Base-by-base conservation (phyloP, 2,329 filamentous ascomycete species). In the Colletotrichum sp. region DNA sequence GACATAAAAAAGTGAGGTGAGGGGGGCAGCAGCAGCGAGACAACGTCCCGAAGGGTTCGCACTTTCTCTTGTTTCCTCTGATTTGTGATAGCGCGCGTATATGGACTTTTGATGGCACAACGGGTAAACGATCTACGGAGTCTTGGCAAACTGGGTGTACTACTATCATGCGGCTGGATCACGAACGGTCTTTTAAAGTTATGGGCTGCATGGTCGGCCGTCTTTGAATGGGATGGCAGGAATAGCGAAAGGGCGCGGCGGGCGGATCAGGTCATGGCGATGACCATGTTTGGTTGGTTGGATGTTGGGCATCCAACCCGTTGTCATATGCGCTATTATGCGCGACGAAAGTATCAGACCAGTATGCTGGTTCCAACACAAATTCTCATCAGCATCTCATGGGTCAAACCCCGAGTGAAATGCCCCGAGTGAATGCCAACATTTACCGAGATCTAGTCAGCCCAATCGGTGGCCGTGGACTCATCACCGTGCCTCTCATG, bases 111-210 rank as follows among this genome's bases (percentile, higher is more conserved):
- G 44, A 52, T 68, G 44, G 10, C 24, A 68, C 32, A 69, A 30
- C 39, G 63, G 59, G 30, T 24, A 69, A 64, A 59, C 64, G 71
- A 68, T 34, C 13, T 13, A 32, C n/a, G 71, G 55, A 68, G 28
- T 73, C 44, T 34, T 65, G 69, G 60, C 60, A 59, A 63, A 63
- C 55, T 73, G 71, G 70, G 79, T 82, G 80, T 74, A 78, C 71
- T 70, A 76, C 73, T 77, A 80, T 79, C n/a, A 55, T 44, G 57
- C 39, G 34, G 59, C 55, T 52, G 34, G 26, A 69, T 60, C 34
- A 57, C 32, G 28, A 70, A 74, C 30, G 65, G 66, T 69, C 32
- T 52, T 74, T 55, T 60, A 26, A 52, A 70, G 66, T 62, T 57
- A 28, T 34, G 68, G 57, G n/a, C 26, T 55, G 68, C 36, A 70